phyloP scores from a whole-genome alignment of 257 asterid species.

The Gynochthodes officinalis region DNA sequence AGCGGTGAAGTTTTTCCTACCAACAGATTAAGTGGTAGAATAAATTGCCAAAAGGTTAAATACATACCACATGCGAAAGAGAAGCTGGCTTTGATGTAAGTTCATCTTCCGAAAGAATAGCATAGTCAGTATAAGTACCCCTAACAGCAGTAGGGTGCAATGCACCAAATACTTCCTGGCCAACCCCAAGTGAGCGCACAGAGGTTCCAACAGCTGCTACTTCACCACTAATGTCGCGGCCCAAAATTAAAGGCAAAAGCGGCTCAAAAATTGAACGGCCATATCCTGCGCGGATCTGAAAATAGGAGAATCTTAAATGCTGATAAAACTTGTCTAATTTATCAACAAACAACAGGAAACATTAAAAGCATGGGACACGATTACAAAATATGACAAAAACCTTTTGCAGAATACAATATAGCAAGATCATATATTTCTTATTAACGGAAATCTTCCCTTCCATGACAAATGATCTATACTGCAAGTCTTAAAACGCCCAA shows the following conservation, averaged over 20 bases:
- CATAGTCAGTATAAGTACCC: constrained; percentile 95
- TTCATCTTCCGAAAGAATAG: constrained; percentile 80
- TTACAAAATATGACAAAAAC: background rate
- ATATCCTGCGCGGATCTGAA: constrained; percentile 90
- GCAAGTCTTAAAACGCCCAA: background rate
- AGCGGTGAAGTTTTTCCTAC: background rate
- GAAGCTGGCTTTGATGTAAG: constrained; percentile 73
- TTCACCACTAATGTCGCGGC: constrained; percentile 98
- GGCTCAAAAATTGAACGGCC: constrained; percentile 91
- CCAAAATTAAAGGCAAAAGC: constrained; percentile 79
- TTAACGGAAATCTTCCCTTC: background rate
- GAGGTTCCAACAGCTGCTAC: constrained; percentile 79
- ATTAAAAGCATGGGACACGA: background rate
- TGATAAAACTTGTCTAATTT: constrained; percentile 6
- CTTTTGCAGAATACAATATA: background rate
- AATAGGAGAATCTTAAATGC: constrained; percentile 8
- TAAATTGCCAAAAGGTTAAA: constrained; percentile 3
- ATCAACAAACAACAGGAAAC: background rate
- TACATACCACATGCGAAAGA: constrained; percentile 78
- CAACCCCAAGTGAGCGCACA: constrained; percentile 63
- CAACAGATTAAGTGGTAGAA: background rate
- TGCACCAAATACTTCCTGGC: constrained; percentile 97
- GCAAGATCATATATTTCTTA: background rate
- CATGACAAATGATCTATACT: background rate
- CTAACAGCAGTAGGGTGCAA: constrained; percentile 96